Base-by-base conservation (phyloP, 495 filamentous ascomycete genomes). In the Penicillium egyptiacum region DNA sequence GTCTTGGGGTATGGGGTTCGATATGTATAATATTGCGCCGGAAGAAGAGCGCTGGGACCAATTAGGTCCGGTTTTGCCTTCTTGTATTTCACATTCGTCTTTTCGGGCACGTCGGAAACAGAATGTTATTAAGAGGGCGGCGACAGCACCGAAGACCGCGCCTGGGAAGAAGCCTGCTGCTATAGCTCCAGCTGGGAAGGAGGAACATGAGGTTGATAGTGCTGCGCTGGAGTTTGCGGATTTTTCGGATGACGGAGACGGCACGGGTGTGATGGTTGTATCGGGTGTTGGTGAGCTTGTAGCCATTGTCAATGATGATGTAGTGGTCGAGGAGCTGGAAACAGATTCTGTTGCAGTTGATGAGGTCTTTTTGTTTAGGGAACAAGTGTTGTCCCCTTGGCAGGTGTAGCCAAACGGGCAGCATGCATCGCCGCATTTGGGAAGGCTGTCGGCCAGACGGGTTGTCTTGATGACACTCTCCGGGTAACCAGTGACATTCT, bases 391-490 rank as follows among this genome's bases (percentile, higher is more conserved):
- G 49, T 74, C 65, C 23, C 72, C 70, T 23, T 74, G 67, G 74
- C 92, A 96, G 16, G 70, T 79, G 66, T 89, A 96, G 19, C 91
- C 92, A 62, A 88, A 85, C 0, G 92, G 92, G 70, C 87, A 90
- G 71, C 90, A 95, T 9, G 68, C 72, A 10, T 68, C 59, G 17
- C 81, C 83, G 57, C 88, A 92, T 44, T 70, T 76, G 43, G 74
- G 70, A 12, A 92, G 73, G 14, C 73, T 59, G 2, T 76, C 78
- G 16, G 75, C 65, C 11, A 90, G 74, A 9, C 81, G 78, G 16
- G 84, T 90, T n/a, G 88, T 89, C 62, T 90, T 89, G 53, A 94
- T 70, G 8, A 79, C 68, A 25, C 81, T 86, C 4, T 76, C 70
- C n/a, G 89, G 86, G 53, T 86, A 70, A 16, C 70, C 52, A 1